These are phyloP conservation scores for Aspergillus proliferans DNA, from an alignment of 2,329 filamentous ascomycete genomes.

Conservation along the genomic window DNA sequence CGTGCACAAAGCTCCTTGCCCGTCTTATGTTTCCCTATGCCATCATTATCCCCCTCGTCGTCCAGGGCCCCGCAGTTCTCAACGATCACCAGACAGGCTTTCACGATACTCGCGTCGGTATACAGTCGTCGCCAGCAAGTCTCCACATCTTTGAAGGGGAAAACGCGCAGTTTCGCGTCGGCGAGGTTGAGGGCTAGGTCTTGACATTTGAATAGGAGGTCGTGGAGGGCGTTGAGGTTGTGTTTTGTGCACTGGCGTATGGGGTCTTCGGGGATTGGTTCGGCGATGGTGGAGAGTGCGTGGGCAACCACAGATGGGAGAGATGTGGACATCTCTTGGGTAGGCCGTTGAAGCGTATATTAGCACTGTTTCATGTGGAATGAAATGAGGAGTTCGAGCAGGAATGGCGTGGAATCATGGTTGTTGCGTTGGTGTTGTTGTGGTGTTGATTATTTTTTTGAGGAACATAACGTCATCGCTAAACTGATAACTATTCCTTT, in stretches of 20 bases:
- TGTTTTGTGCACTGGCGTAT: conserved; percentile 30
- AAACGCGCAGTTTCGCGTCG: conserved; percentile 49
- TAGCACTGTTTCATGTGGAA: conserved; percentile 2
- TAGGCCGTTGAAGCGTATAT: too few species aligned
- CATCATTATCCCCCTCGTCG: background rate
- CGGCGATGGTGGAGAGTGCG: conserved; percentile 22
- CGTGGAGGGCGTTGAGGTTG: conserved; percentile 13
- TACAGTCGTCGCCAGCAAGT: conserved; percentile 53
- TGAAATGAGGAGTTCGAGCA: background rate
- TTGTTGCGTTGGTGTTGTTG: background rate
- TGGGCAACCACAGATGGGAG: conserved; percentile 18
- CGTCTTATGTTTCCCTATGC: background rate
- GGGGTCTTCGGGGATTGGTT: conserved; percentile 26
- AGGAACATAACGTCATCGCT: too few species aligned
- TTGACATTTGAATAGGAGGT: conserved; percentile 25
- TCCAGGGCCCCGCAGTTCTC: conserved; percentile 13
- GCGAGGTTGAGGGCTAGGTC: conserved; percentile 44
- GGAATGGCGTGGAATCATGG: background rate
- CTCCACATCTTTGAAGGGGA: conserved; percentile 52
- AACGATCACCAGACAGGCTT: conserved; percentile 32
- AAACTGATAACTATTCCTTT: too few species aligned
- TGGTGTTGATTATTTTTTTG: background rate
- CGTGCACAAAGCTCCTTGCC: background rate
- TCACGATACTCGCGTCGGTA: conserved; percentile 50
- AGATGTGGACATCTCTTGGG: background rate